These are phyloP conservation scores for Fusarium xylarioides DNA, from an alignment of 2,329 filamentous ascomycete species.

Conservation along the genomic window DNA sequence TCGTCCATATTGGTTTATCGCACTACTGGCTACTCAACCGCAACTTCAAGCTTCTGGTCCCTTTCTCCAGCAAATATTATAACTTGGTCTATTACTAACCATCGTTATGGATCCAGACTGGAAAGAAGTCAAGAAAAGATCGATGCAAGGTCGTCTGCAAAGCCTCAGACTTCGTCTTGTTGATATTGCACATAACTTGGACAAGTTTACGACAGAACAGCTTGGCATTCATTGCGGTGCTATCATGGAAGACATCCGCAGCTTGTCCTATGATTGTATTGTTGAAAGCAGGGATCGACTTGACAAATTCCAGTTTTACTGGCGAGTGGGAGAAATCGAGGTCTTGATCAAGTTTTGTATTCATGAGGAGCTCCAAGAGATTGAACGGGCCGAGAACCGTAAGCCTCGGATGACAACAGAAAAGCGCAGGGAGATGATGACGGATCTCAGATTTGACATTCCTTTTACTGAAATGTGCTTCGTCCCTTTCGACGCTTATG, in stretches of 20 bases:
- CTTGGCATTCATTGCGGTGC: neutral
- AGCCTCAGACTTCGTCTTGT: neutral
- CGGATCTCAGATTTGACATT: neutral
- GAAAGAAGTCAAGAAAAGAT: neutral
- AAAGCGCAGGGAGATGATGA: neutral
- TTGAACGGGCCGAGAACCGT: no score
- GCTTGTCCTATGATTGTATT: neutral
- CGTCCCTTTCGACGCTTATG: neutral
- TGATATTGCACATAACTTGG: neutral
- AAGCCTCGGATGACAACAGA: no score
- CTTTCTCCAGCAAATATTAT: fast-evolving
- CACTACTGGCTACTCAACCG: no score
- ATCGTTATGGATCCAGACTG: neutral
- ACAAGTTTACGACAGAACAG: neutral
- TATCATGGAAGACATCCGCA: neutral
- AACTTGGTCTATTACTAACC: fast-evolving
- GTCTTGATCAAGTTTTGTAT: neutral
- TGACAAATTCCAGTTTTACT: neutral
- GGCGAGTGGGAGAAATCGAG: neutral
- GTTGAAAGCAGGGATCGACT: neutral
- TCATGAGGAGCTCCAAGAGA: neutral
- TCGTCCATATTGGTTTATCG: fast-evolving
- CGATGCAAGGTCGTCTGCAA: neutral
- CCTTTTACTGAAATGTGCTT: neutral
- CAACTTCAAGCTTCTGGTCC: fast-evolving